Evolutionary conservation across 2,329 filamentous ascomycete species (phyloP).

Genomic region (Pseudocercospora pini-densiflorae): DNA sequence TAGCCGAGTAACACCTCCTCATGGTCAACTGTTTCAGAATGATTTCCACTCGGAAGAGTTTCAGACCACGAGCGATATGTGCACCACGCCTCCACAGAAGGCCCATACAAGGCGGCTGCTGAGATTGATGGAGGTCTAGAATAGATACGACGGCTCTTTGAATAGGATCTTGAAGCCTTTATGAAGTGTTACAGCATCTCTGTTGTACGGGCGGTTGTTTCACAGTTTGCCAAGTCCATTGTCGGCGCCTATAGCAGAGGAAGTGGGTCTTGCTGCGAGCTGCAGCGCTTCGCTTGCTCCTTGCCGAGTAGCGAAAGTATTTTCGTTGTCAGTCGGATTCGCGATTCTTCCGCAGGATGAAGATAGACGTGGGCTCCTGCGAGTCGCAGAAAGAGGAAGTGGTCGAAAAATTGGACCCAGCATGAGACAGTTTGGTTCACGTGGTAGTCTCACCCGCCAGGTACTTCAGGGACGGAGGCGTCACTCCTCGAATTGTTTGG

Average conservation of each 20-base stretch:
- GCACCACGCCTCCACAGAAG: background rate
- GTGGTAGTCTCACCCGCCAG: background rate
- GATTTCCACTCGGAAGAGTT: conserved; percentile 6
- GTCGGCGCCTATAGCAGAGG: background rate
- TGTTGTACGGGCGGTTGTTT: conserved; percentile 4
- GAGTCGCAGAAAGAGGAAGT: background rate
- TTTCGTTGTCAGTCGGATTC: background rate
- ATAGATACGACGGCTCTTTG: background rate
- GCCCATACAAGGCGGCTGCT: conserved; percentile 2
- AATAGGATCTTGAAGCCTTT: background rate
- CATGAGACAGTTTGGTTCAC: background rate
- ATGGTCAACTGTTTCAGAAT: background rate
- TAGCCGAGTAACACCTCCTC: background rate
- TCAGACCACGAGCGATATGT: conserved; percentile 2
- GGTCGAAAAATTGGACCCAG: background rate
- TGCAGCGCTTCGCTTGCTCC: conserved; percentile 7
- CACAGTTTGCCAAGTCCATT: conserved; percentile 2
- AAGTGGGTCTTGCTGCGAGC: background rate
- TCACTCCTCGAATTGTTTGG: conserved; percentile 1
- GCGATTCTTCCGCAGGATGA: background rate
- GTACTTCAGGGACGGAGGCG: conserved; percentile 2
- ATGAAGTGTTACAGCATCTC: conserved; percentile 9
- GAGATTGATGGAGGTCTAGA: conserved; percentile 3
- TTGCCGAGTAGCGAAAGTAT: background rate
- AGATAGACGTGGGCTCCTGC: background rate